phyloP scores from a whole-genome alignment of 805 yeast genomes.

The Pichia exigua region DNA sequence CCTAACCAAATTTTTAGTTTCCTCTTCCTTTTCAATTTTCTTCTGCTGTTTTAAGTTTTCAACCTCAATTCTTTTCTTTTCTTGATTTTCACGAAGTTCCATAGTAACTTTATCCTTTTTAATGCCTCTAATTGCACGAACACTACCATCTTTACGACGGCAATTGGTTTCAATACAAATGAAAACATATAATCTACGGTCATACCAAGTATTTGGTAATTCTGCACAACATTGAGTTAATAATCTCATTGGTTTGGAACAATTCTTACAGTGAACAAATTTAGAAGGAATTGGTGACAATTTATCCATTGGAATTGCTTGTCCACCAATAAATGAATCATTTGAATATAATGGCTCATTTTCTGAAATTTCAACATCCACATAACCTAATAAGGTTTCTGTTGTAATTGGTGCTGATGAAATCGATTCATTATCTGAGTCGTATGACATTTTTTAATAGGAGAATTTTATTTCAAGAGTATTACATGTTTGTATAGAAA shows the following conservation, averaged over 20 bases:
- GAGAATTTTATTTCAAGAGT: neutral
- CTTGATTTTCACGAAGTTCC: slow-evolving; percentile 33
- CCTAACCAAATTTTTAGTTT: slow-evolving; percentile 30
- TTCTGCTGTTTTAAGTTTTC: slow-evolving; percentile 37
- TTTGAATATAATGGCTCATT: slow-evolving; percentile 40
- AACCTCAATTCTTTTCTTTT: slow-evolving; percentile 35
- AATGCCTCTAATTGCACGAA: slow-evolving; percentile 73
- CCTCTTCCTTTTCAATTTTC: slow-evolving; percentile 35
- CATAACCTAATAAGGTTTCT: slow-evolving; percentile 51
- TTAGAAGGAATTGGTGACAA: slow-evolving; percentile 48
- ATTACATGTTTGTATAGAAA: no score
- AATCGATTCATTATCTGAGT: slow-evolving; percentile 13
- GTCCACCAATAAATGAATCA: slow-evolving; percentile 81
- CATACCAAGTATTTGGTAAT: slow-evolving; percentile 61
- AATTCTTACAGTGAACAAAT: slow-evolving; percentile 55
- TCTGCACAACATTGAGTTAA: slow-evolving; percentile 79
- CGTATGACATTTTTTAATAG: slow-evolving; percentile 9
- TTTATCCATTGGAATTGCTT: slow-evolving; percentile 62
- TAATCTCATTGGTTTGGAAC: slow-evolving; percentile 55
- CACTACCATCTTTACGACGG: slow-evolving; percentile 58
- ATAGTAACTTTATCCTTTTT: slow-evolving; percentile 48
- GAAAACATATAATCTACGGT: slow-evolving; percentile 74
- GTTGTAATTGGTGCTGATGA: slow-evolving; percentile 16
- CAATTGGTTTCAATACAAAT: slow-evolving; percentile 62
- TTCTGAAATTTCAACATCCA: slow-evolving; percentile 50